These are phyloP conservation scores for Neurospora africana DNA, from an alignment of 495 filamentous ascomycete genomes.

Conservation along the genomic window DNA sequence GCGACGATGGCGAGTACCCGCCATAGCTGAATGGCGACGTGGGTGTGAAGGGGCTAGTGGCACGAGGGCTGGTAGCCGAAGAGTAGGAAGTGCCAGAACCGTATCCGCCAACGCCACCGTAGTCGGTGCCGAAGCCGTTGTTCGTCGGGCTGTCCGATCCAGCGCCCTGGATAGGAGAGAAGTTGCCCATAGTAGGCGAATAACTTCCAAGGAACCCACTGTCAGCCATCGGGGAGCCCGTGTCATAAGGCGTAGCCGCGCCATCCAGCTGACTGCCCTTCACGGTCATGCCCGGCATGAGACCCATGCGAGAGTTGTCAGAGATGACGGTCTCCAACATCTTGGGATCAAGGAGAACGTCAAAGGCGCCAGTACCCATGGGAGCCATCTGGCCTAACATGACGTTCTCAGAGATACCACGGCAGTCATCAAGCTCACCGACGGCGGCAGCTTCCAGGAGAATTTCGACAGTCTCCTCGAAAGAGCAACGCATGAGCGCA, in stretches of 20 bases:
- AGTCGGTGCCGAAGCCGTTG: slow-evolving; percentile 52
- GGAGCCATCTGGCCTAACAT: slow-evolving; percentile 96
- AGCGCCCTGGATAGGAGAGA: slow-evolving; percentile 78
- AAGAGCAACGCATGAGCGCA: slow-evolving; percentile 97
- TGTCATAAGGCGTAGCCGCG: slow-evolving; percentile 89
- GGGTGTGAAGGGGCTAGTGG: slow-evolving; percentile 72
- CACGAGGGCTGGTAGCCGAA: slow-evolving; percentile 53
- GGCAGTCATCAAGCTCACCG: slow-evolving; percentile 94
- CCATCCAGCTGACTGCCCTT: slow-evolving; percentile 69
- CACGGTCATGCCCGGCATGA: slow-evolving; percentile 63
- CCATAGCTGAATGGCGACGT: slow-evolving; percentile 57
- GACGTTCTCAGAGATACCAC: slow-evolving; percentile 95
- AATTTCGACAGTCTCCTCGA: slow-evolving; percentile 99
- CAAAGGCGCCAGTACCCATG: slow-evolving; percentile 89
- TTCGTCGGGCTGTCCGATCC: slow-evolving; percentile 59
- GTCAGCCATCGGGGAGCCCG: slow-evolving; percentile 76
- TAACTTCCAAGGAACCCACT: slow-evolving; percentile 47
- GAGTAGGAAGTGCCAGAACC: slow-evolving; percentile 50
- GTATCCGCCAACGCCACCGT: slow-evolving; percentile 27
- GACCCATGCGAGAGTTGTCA: slow-evolving; percentile 70
- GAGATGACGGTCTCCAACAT: slow-evolving; percentile 93
- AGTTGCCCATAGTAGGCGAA: slow-evolving; percentile 73
- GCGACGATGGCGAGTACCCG: slow-evolving; percentile 54
- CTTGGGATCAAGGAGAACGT: slow-evolving; percentile 82
- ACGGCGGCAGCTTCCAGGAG: slow-evolving; percentile 85